phyloP scores from a whole-genome alignment of 1,284 basidiomycete species.

The Pseudozyma thailandica region DNA sequence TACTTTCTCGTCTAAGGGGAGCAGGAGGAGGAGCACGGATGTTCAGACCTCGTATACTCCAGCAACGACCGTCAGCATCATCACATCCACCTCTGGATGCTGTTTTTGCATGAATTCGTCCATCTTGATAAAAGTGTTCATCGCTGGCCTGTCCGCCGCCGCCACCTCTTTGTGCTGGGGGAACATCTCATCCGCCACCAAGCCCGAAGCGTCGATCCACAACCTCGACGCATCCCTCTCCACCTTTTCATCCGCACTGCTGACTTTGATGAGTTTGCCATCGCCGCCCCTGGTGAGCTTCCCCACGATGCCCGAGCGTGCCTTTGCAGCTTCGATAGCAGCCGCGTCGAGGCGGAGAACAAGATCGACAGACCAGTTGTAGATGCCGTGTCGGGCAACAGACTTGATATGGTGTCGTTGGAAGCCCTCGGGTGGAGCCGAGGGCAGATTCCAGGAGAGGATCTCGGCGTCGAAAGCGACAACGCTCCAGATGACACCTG shows the following conservation, averaged over 20 bases:
- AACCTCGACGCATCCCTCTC: constrained; percentile 47
- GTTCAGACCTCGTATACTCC: constrained; percentile 52
- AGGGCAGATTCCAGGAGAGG: constrained; percentile 77
- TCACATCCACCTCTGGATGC: constrained; percentile 65
- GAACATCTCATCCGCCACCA: constrained; percentile 59
- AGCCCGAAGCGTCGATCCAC: constrained; percentile 51
- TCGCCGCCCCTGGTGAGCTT: constrained; percentile 16
- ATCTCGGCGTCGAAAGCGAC: constrained; percentile 94
- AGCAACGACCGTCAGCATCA: constrained; percentile 63
- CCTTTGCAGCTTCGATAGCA: constrained; percentile 21
- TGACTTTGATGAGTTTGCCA: constrained; percentile 24
- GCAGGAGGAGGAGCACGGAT: too few species aligned
- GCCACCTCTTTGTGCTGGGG: constrained; percentile 50
- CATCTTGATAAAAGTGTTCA: constrained; percentile 54
- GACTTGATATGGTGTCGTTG: constrained; percentile 92
- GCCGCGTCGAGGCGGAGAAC: constrained; percentile 72
- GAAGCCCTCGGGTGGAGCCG: constrained; percentile 72
- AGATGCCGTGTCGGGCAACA: constrained; percentile 81
- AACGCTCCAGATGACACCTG: constrained; percentile 87
- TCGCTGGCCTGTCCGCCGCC: constrained; percentile 28
- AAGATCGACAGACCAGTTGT: constrained; percentile 79
- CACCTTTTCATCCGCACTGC: neutral
- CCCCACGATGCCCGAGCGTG: constrained; percentile 3
- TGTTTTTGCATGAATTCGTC: constrained; percentile 48
- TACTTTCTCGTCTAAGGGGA: too few species aligned